Percentiles rank a stretch among this genome's conserved stretches.
Evolutionary conservation across 192 early-diverging fungal genomes (phyloP).

Genomic region (Dissophora ornata): DNA sequence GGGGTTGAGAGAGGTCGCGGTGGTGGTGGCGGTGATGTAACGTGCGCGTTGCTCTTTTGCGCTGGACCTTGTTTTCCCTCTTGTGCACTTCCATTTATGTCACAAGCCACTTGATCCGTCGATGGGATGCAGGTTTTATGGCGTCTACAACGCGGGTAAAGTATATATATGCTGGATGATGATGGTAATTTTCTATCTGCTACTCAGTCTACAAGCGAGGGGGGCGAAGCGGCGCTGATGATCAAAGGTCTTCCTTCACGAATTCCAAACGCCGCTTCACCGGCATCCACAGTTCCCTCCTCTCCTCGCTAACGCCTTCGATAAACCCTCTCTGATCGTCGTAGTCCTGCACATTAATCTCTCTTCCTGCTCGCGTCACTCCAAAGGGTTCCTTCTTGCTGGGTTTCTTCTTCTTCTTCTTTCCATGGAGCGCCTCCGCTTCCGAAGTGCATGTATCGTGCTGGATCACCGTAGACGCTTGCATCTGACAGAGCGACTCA

Average conservation of each 20-base stretch:
- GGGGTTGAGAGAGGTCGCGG: no score
- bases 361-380: constrained; percentile 16
- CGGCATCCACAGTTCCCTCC: background rate
- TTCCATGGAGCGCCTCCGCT: background rate
- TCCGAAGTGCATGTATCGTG: constrained; percentile 12
- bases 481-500: constrained; percentile 41
- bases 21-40: no score
- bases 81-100: no score
- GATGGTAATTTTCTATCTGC: background rate
- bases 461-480: constrained; percentile 41
- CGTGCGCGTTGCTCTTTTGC: no score
- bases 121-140: no score
- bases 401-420: constrained; percentile 24
- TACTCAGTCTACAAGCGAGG: no score
- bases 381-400: constrained; percentile 16
- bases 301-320: background rate
- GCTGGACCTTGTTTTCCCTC: no score
- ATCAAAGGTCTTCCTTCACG: background rate
- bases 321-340: constrained; percentile 11
- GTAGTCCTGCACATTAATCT: constrained; percentile 14
- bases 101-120: no score
- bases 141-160: no score
- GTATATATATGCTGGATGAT: no score
- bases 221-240: no score
- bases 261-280: background rate